Evolutionary conservation across 768 basidiomycete genomes (phyloP), one percentile per base, ranked within the genome.

Genomic region (Tricholomella constricta): DNA sequence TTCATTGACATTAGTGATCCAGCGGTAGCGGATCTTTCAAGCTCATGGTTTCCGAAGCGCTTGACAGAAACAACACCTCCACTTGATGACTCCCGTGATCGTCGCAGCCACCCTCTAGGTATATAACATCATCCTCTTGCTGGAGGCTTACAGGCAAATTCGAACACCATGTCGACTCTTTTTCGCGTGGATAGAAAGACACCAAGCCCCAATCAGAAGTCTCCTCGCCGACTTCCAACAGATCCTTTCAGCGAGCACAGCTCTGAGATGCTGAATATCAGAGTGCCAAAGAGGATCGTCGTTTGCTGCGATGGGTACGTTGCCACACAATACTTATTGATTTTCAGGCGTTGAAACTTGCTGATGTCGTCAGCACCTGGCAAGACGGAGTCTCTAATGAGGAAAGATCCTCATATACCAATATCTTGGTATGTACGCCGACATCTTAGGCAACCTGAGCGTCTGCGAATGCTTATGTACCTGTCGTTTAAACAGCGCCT

Each of bases 301-400:
- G 75, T 90, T 32, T 89, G 86, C 59, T 90, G 88, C 56, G 88
- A 90, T 62, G 88, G 88, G 88, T 85, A 54, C 60, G 80, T 66
- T 47, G 34, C 22, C 15, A 12, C 31, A 45, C 14, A 29, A 14
- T 11, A 22, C 27, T 35, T 23, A 17, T 36, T n/a, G n/a, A n/a
- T n/a, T n/a, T n/a, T n/a, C n/a, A n/a, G n/a, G n/a, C 26, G 9
- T 46, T 25, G 20, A 35, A 2, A 6, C 2, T 32, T 14, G 10
- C 17, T 45, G 10, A 17, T 40, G n/a, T 19, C 41, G 20, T 27
- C n/a, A 89, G 87, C 37, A 89, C 87, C 17, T 88, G 88, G 86
- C 81, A 88, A 70, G 85, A 89, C 61, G 88, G 83, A 1, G 61
- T 83, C 32, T 62, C 72, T 2, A 68, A 70, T 12, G 63, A 64